phyloP scores from a whole-genome alignment of 768 basidiomycete species.

The Tylopilus vinaceipallidus region DNA sequence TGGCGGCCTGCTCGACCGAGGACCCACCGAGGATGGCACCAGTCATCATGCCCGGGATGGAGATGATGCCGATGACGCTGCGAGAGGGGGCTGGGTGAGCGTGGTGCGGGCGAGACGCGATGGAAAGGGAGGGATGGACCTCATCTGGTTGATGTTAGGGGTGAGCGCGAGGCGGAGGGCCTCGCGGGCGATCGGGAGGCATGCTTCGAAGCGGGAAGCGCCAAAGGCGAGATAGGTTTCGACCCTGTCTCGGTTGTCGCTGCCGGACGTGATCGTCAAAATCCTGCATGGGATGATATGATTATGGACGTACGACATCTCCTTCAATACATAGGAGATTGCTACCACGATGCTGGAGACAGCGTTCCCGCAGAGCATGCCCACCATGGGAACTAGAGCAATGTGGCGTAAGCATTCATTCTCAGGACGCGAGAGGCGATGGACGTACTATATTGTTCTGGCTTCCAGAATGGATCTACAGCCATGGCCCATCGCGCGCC shows the following conservation, averaged over 20 bases:
- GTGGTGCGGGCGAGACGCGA: neutral
- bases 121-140: slow-evolving; percentile 37
- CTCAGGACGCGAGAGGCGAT: neutral
- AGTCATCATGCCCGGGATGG: slow-evolving; percentile 92
- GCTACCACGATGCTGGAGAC: slow-evolving; percentile 75
- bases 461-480: slow-evolving; percentile 77
- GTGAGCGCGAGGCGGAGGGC: slow-evolving; percentile 78
- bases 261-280: slow-evolving; percentile 24
- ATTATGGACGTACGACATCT: slow-evolving; percentile 56
- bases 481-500: slow-evolving; percentile 77
- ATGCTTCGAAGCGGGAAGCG: slow-evolving; percentile 81
- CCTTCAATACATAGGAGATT: slow-evolving; percentile 67
- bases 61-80: slow-evolving; percentile 72
- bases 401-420: neutral
- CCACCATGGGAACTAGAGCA: slow-evolving; percentile 68
- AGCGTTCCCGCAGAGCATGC: slow-evolving; percentile 83
- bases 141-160: slow-evolving; percentile 86
- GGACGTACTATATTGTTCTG: slow-evolving; percentile 71
- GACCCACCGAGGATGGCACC: slow-evolving; percentile 87
- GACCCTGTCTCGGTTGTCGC: slow-evolving; percentile 82
- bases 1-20: slow-evolving; percentile 80
- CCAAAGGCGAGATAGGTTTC: slow-evolving; percentile 87
- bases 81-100: neutral
- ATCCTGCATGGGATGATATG: neutral
- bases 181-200: slow-evolving; percentile 72